Conservation (phyloP, 228 moss, liverwort and hornwort species). For the Sphagnum fallax region DNA sequence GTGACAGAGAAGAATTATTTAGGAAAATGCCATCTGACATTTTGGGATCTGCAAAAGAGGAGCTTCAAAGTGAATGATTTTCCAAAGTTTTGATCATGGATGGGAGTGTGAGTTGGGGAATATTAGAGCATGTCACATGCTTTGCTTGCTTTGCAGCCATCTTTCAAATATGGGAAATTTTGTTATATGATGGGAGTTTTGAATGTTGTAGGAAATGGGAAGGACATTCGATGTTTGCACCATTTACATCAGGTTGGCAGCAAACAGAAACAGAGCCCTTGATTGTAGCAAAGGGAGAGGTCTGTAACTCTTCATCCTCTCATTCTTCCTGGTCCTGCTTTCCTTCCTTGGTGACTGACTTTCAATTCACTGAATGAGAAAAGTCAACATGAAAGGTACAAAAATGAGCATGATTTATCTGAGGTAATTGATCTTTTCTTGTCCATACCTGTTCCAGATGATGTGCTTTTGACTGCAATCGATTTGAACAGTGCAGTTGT, state of each 20-base stretch:
- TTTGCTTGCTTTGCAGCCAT: too few species aligned
- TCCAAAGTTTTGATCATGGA: too few species aligned
- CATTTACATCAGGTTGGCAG: constrained; percentile 73
- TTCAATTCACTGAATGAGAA: neutral
- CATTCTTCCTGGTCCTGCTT: neutral
- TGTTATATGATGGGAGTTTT: too few species aligned
- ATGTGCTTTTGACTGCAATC: constrained; percentile 3
- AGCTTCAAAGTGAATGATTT: too few species aligned
- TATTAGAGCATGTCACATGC: too few species aligned
- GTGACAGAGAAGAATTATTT: too few species aligned
- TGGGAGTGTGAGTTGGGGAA: too few species aligned
- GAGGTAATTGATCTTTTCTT: neutral
- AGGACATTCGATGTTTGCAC: constrained; percentile 67
- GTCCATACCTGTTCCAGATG: neutral
- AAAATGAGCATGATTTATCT: neutral
- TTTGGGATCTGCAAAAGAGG: too few species aligned
- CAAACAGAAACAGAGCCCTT: constrained; percentile 48
- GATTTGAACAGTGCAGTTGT: neutral
- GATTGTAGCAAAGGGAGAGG: constrained; percentile 73
- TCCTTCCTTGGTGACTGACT: neutral
- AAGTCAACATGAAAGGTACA: neutral
- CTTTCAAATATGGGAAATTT: too few species aligned
- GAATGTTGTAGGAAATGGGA: too few species aligned
- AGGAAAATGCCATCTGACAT: too few species aligned
- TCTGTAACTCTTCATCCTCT: constrained; percentile 6